Evolutionary conservation across 352 stramenopile genomes (phyloP), one percentile per base, ranked within the genome.

Genomic region (Thalassiosira livingstoniorum): DNA sequence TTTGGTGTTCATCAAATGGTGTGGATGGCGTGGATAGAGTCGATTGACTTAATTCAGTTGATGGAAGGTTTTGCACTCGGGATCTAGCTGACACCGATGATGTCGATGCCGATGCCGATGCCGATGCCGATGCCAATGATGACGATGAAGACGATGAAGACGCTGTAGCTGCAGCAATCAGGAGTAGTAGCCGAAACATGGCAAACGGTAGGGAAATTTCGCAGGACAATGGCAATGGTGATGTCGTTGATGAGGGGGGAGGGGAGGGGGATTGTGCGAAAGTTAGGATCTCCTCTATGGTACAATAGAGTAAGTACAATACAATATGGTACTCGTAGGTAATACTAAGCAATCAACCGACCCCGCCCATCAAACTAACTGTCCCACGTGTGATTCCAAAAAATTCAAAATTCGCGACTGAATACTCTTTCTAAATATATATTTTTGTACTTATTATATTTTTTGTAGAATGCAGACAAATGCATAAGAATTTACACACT

Each of bases 161-260:
- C n/a, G n/a, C n/a, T n/a, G n/a, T n/a, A n/a, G n/a, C n/a, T n/a
- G n/a, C n/a, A n/a, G n/a, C n/a, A 34, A 32, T 7, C 7, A 51
- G 18, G 7, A 7, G 18, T 51, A 18, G 42, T 51, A 51, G 42
- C 18, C 7, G 42, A 18, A 51, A 18, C 7, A 51, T 7, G 7
- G 18, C 42, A 51, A 51, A 18, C 18, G 18, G 42, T 18, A 7
- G 42, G 42, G 18, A 18, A 51, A 51, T 7, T 7, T 18, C 42
- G 18, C 7, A 18, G 7, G 18, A 51, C 18, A 51, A 51, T 51
- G 42, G 18, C 42, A 51, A 18, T 7, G 55, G 10, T 21, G 5
- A 39, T 37, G 55, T 39, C 25, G 5, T 63, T 63, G 55, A 63
- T 63, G 11, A 18, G 57, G n/a, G 18, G 27, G 15, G 31, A 63